Conservation (phyloP, 129 eudicot species). For the Artemisia annua region DNA sequence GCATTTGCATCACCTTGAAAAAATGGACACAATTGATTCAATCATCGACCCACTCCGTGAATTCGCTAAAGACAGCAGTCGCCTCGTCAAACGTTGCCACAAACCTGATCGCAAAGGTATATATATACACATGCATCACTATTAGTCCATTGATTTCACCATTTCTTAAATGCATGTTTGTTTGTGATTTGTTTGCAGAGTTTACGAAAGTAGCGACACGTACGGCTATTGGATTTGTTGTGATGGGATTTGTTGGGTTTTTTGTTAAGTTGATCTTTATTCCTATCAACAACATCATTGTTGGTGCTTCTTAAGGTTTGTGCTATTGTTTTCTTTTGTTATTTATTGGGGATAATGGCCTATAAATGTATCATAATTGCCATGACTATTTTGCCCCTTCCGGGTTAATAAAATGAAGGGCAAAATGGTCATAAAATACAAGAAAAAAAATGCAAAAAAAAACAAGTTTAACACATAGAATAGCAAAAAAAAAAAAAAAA, state of each 20-base stretch:
- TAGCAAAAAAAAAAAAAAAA: no score
- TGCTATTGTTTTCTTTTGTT: no score
- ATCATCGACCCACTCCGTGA: constrained; percentile 82
- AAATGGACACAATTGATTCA: constrained; percentile 72
- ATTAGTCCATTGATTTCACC: no score
- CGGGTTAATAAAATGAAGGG: no score
- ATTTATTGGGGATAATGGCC: no score
- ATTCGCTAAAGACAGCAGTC: constrained; percentile 79
- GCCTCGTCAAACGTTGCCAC: constrained; percentile 88
- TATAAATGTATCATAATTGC: no score
- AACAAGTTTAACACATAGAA: no score
- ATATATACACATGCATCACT: background rate
- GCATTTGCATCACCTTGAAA: no score
- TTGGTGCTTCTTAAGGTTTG: constrained; percentile 33
- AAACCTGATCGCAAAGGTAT: constrained; percentile 93
- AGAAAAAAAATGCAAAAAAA: no score
- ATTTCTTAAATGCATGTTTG: no score
- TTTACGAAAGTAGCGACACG: constrained; percentile 89
- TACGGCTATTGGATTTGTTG: constrained; percentile 83
- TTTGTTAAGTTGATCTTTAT: constrained; percentile 93
- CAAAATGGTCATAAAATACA: no score
- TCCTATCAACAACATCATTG: constrained; percentile 92
- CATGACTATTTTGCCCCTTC: no score
- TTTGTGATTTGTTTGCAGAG: constrained; percentile 35
- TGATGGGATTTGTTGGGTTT: constrained; percentile 30